phyloP scores from a whole-genome alignment of 179 eudicot species.

The Beta lomatogona region DNA sequence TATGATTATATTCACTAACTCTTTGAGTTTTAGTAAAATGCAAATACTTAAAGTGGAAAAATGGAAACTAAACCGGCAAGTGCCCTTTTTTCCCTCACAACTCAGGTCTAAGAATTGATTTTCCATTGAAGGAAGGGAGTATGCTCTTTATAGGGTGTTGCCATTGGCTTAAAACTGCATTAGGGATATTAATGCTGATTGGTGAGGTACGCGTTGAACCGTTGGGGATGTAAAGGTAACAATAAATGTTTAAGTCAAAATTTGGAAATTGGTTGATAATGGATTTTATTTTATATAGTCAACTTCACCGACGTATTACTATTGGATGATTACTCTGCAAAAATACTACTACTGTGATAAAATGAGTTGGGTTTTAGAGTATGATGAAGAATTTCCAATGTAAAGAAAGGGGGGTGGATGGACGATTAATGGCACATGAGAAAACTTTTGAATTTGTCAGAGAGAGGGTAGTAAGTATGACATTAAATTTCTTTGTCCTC shows the following conservation, averaged over 20 bases:
- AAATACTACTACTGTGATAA: not conserved
- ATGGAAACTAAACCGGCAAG: not conserved
- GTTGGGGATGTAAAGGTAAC: constrained; percentile 28
- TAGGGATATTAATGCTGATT: constrained; percentile 26
- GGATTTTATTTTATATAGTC: not conserved
- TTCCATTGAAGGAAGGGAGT: not conserved
- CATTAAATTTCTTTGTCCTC: not conserved
- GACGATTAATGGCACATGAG: constrained; percentile 9
- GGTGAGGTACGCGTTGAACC: constrained; percentile 32
- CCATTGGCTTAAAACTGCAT: not conserved
- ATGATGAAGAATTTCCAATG: not conserved
- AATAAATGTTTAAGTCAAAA: constrained; percentile 28
- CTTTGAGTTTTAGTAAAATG: not conserved
- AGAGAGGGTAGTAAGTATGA: not conserved
- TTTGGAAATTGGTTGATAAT: not conserved
- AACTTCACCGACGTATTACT: constrained; percentile 21
- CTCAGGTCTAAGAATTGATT: not conserved
- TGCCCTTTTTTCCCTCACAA: not conserved
- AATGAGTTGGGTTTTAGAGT: not conserved
- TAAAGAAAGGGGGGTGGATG: not conserved
- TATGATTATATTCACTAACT: not conserved
- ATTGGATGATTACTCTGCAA: not conserved
- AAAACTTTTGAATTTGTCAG: not conserved
- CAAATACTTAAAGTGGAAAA: not conserved
- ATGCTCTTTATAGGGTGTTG: constrained; percentile 13